A percentile compares a stretch with the other conserved stretches of the same genome.
These are phyloP conservation scores for Lophium mytilinum DNA, from an alignment of 495 filamentous ascomycete species.

Conservation along the genomic window DNA sequence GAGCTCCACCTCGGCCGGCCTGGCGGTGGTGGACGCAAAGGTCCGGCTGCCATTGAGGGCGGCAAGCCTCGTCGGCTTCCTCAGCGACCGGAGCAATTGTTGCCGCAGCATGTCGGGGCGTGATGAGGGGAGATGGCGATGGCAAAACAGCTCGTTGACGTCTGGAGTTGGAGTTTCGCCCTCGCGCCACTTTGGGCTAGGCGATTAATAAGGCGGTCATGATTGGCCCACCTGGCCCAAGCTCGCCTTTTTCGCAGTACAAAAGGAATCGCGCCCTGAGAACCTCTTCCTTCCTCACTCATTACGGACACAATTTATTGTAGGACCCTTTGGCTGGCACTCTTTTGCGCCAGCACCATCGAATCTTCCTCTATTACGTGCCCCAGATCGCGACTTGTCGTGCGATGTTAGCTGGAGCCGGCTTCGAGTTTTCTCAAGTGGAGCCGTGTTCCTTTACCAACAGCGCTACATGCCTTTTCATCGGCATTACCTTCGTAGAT, in stretches of 20 bases:
- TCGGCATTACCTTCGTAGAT: background rate
- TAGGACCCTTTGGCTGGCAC: slow-evolving; percentile 54
- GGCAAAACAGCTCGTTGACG: slow-evolving; percentile 17
- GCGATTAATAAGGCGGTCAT: slow-evolving; percentile 14
- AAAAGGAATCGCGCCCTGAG: slow-evolving; percentile 21
- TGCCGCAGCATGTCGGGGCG: slow-evolving; percentile 74
- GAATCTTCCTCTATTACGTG: slow-evolving; percentile 57
- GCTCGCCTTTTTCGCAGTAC: slow-evolving; percentile 16
- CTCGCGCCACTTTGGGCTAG: slow-evolving; percentile 2
- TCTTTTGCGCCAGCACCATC: slow-evolving; percentile 28
- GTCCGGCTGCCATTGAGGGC: slow-evolving; percentile 56
- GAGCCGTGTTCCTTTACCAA: slow-evolving; percentile 54
- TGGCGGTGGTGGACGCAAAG: slow-evolving; percentile 64
- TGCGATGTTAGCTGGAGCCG: slow-evolving; percentile 59
- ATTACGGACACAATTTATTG: slow-evolving; percentile 76
- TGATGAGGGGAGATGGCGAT: slow-evolving; percentile 32
- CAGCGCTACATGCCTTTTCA: slow-evolving; percentile 45
- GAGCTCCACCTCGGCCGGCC: slow-evolving; percentile 84
- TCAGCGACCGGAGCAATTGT: slow-evolving; percentile 77
- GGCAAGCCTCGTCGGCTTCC: slow-evolving; percentile 61
- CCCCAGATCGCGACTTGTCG: slow-evolving; percentile 45
- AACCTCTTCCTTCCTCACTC: slow-evolving; percentile 38
- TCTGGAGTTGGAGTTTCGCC: slow-evolving; percentile 28
- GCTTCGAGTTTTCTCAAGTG: slow-evolving; percentile 30
- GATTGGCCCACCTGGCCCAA: slow-evolving; percentile 27